Evolutionary conservation across 495 filamentous ascomycete species (phyloP).

Genomic region (Jackrogersella minutella): DNA sequence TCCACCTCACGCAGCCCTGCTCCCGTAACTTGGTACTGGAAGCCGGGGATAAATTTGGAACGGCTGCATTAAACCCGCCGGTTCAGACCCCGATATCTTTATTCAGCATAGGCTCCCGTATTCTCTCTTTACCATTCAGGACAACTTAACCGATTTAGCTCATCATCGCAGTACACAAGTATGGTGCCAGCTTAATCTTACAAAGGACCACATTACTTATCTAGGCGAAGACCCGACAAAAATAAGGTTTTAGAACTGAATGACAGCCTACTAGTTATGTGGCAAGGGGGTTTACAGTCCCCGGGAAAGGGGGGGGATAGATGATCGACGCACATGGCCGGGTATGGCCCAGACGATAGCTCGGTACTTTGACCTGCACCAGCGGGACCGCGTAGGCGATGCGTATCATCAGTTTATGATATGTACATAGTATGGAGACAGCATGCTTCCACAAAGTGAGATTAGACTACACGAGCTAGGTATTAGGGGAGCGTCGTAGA

Average conservation of each 20-base stretch:
- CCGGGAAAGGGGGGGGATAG: conserved; percentile 1
- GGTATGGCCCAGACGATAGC: conserved; percentile 21
- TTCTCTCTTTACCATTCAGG: conserved; percentile 51
- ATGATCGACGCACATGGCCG: conserved; percentile 6
- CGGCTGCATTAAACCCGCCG: conserved; percentile 25
- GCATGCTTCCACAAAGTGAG: conserved; percentile 16
- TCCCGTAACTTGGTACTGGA: conserved; percentile 36
- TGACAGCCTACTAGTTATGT: background rate
- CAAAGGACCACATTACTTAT: conserved; percentile 3
- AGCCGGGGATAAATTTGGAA: conserved; percentile 39
- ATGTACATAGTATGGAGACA: background rate
- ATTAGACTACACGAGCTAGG: conserved; percentile 5
- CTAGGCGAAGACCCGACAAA: conserved; percentile 4
- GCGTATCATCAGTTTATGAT: conserved; percentile 23
- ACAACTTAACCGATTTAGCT: conserved; percentile 3
- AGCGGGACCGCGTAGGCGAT: conserved; percentile 15
- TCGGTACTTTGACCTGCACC: conserved; percentile 20
- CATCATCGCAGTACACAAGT: background rate
- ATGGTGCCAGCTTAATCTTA: conserved; percentile 10
- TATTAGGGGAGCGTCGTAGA: conserved; percentile 7
- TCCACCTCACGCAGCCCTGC: conserved; percentile 25
- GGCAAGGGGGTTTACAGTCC: background rate
- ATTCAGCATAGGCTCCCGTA: conserved; percentile 58
- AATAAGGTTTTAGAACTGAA: conserved; percentile 3
- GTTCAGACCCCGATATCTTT: conserved; percentile 51